Evolutionary conservation across 208 protist species (phyloP).

Genomic region (Leishmania mexicana): DNA sequence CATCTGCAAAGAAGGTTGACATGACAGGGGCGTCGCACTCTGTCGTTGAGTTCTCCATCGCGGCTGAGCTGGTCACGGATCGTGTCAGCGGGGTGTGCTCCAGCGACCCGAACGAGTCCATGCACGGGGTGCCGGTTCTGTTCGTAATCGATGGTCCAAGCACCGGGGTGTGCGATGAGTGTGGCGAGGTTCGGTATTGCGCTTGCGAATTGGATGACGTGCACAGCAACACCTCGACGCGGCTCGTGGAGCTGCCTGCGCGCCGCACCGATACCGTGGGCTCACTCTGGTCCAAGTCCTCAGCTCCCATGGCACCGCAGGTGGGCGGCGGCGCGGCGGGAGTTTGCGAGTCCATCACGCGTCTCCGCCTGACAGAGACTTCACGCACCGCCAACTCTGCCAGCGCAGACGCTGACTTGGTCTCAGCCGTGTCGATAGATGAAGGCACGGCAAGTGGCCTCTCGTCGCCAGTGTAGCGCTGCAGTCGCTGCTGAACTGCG

Average conservation of each 20-base stretch:
- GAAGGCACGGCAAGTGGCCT: background rate
- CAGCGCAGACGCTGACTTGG: background rate
- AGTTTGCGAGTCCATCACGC: background rate
- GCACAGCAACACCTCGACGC: background rate
- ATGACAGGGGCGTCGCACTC: constrained; percentile 9
- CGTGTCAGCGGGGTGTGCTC: constrained; percentile 17
- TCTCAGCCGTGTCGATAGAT: background rate
- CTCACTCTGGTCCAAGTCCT: background rate
- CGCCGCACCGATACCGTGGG: no score
- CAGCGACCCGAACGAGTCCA: constrained; percentile 13
- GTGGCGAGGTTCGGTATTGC: background rate
- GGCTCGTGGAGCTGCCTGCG: background rate
- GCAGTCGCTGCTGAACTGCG: background rate
- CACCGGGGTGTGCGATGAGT: background rate
- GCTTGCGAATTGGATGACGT: background rate
- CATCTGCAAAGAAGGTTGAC: constrained; percentile 19
- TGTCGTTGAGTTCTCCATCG: constrained; percentile 11
- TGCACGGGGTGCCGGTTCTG: constrained; percentile 1
- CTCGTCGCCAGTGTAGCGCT: background rate
- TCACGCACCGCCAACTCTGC: background rate
- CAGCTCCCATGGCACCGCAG: background rate
- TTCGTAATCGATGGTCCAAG: background rate
- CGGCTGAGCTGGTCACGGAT: constrained; percentile 8
- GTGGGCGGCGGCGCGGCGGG: background rate
- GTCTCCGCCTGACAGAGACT: background rate